Evolutionary conservation across 768 basidiomycete genomes (phyloP).

Genomic region (Tremella yokohamensis): DNA sequence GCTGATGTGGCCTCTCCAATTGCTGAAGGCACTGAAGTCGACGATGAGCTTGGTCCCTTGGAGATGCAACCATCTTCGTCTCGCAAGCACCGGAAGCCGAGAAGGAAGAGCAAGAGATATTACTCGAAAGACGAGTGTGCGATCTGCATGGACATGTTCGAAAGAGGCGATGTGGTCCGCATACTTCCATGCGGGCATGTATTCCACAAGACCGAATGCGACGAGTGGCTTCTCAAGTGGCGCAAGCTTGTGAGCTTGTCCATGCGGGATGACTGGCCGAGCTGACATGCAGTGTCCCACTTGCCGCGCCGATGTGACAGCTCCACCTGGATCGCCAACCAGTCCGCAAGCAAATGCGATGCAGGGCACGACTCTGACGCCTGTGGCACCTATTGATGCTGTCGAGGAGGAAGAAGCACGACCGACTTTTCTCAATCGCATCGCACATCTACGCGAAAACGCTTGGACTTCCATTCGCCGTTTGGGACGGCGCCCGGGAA

Average conservation of each 20-base stretch:
- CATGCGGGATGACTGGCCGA: not conserved
- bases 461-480: slow-evolving; percentile 2
- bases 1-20: slow-evolving; percentile 25
- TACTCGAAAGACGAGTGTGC: slow-evolving; percentile 81
- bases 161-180: slow-evolving; percentile 80
- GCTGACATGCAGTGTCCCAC: slow-evolving; percentile 68
- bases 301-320: slow-evolving; percentile 86
- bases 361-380: slow-evolving; percentile 26
- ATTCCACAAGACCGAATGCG: slow-evolving; percentile 86
- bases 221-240: slow-evolving; percentile 85
- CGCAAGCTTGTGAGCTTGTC: slow-evolving; percentile 76
- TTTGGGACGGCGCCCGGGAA: not conserved
- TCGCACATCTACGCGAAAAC: not conserved
- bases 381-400: slow-evolving; percentile 9
- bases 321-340: slow-evolving; percentile 28
- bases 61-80: slow-evolving; percentile 4
- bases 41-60: not conserved
- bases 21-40: not conserved
- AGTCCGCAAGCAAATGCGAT: not conserved
- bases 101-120: slow-evolving; percentile 56
- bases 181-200: slow-evolving; percentile 92
- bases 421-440: not conserved
- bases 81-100: slow-evolving; percentile 3
- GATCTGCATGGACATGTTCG: slow-evolving; percentile 85
- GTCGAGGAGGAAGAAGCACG: not conserved